Evolutionary conservation across 352 stramenopile genomes (phyloP), one percentile per base, ranked within the genome.

Genomic region (Pythium sukuiense): DNA sequence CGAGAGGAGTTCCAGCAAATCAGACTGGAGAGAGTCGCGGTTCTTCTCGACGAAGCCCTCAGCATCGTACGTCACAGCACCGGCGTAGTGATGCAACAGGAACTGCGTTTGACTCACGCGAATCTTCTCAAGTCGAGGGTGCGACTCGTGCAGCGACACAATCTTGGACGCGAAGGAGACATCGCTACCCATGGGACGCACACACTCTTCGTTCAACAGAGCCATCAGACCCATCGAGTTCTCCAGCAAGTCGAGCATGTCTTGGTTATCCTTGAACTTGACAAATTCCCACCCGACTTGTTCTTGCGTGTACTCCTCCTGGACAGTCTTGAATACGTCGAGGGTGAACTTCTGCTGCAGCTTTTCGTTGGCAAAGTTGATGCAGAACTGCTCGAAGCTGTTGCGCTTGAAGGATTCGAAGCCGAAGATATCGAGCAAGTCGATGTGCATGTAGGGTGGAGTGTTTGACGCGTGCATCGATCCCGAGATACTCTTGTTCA

Each of bases 341-440:
- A 87, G 64, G 3, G 86, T 96, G 63, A 96, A 96, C 63, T 96
- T 95, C 57, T 97, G 88, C 69, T 98, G 92, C 27, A 98, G 76
- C 69, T 97, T 98, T 67, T 98, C 94, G 67, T 98, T 98, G 30
- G 89, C 93, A 72, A 94, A 98, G 76, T 98, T 98, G 71, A 98
- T 98, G 73, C 93, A 98, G 55, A 98, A 97, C 65, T 99, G 96
- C 68, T 98, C 93, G 62, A 98, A 98, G 52, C 83, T 93, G 74
- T 97, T 97, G 57, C 77, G 83, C 57, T 96, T 72, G 71, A 99
- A 98, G 6, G 80, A 91, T 71, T 99, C 97, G 75, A 99, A 99
- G 20, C 97, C 96, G 70, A 98, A 99, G 67, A 99, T 98, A 74
- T 99, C 97, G 26, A 99, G 83, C 65, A 99, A 77, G 65, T 97